phyloP scores from a whole-genome alignment of 2,329 filamentous ascomycete species.

The Stagonosporopsis cucurbitacearum region DNA sequence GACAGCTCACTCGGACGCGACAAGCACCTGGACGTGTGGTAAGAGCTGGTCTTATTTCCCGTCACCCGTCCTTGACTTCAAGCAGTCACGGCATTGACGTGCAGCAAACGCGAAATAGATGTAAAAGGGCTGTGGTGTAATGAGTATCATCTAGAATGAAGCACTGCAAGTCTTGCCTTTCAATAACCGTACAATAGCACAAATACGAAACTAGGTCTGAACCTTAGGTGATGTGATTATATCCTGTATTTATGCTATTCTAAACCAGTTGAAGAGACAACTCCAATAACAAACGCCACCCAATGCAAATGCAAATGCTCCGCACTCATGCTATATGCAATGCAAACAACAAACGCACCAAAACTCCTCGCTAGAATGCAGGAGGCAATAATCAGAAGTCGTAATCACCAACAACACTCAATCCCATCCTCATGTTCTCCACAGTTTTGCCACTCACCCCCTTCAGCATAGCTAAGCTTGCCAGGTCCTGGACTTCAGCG shows the following conservation, averaged over 20 bases:
- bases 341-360: neutral
- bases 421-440: constrained; percentile 57
- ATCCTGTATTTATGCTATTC: neutral
- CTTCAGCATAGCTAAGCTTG: constrained; percentile 54
- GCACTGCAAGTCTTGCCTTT: neutral
- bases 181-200: no score
- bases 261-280: neutral
- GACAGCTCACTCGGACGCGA: no score
- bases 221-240: neutral
- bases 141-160: neutral
- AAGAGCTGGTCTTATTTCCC: no score
- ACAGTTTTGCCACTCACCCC: constrained; percentile 59
- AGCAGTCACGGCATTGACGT: no score
- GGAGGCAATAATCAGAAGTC: constrained; percentile 32
- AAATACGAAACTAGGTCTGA: neutral
- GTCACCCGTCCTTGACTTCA: no score
- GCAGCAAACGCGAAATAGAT: no score
- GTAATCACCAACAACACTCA: constrained; percentile 31
- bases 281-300: constrained; percentile 8
- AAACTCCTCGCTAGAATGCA: constrained; percentile 33
- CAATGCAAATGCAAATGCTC: constrained; percentile 14
- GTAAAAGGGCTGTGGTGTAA: neutral
- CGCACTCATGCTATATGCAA: constrained; percentile 4
- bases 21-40: no score
- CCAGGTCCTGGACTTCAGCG: constrained; percentile 51